A percentile compares a stretch with the other conserved stretches of the same genome.
phyloP scores from a whole-genome alignment of 2,329 filamentous ascomycete genomes.

The Dactylellina haptotyla region DNA sequence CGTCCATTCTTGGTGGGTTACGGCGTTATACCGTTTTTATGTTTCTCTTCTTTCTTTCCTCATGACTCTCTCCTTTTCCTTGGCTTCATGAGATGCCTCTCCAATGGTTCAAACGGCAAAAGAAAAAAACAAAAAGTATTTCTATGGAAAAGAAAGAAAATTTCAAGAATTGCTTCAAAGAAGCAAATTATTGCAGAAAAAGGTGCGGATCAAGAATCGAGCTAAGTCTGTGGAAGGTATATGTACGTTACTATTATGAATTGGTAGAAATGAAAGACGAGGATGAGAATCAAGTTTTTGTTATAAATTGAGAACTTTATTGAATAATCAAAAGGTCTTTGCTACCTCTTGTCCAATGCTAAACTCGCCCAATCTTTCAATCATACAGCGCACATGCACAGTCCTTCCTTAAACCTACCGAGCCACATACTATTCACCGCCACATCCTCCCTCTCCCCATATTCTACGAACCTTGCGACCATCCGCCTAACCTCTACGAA shows the following conservation, averaged over 20 bases:
- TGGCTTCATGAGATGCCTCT: conserved; percentile 1
- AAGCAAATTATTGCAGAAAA: conserved; percentile 12
- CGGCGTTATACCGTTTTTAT: conserved; percentile 33
- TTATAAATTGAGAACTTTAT: too few species aligned
- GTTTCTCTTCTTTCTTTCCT: not conserved
- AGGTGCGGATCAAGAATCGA: not conserved
- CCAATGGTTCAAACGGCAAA: conserved; percentile 10
- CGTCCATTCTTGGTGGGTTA: conserved; percentile 24
- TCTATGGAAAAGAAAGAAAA: too few species aligned
- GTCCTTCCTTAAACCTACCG: conserved; percentile 14
- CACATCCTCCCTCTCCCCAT: conserved; percentile 45
- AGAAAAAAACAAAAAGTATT: conserved; percentile 34
- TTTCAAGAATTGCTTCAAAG: conserved; percentile 16
- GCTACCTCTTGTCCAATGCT: too few species aligned
- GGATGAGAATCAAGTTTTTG: not conserved
- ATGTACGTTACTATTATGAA: conserved; percentile 40
- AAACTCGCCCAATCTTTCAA: too few species aligned
- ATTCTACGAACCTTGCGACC: conserved; percentile 28
- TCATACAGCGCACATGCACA: too few species aligned
- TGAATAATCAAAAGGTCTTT: too few species aligned
- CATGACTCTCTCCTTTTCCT: conserved; percentile 3
- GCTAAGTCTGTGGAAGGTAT: not conserved
- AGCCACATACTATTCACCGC: conserved; percentile 37
- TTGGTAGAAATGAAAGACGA: conserved; percentile 8
- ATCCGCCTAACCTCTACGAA: not conserved